Percentiles rank a stretch among this genome's conserved stretches.
Conservation (phyloP, 441 rosid genomes). For the Pelargonium citronellum region DNA sequence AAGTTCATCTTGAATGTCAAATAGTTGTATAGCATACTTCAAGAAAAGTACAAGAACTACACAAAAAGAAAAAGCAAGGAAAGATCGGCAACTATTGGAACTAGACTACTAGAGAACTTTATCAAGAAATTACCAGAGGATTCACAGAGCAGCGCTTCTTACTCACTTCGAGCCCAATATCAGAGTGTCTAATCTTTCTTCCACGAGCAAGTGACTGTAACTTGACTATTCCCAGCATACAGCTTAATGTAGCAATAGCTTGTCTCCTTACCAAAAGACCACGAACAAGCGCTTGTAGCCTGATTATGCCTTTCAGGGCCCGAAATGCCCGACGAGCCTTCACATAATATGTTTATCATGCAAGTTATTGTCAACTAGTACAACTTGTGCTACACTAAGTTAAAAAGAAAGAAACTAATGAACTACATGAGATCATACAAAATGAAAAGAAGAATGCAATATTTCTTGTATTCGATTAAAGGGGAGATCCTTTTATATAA, state of each 20-base stretch:
- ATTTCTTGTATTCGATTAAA: no score
- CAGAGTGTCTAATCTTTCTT: constrained; percentile 43
- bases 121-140: constrained; percentile 37
- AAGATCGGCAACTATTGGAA: background rate
- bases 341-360: constrained; percentile 16
- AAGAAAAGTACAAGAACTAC: background rate
- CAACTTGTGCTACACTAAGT: background rate
- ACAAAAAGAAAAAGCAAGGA: background rate
- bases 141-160: constrained; percentile 28
- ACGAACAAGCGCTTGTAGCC: constrained; percentile 58
- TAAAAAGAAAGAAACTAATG: background rate
- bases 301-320: constrained; percentile 47
- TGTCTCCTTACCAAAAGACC: constrained; percentile 66
- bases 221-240: constrained; percentile 50
- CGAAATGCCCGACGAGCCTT: constrained; percentile 58
- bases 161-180: constrained; percentile 32
- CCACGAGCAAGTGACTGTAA: constrained; percentile 55
- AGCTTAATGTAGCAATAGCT: constrained; percentile 57
- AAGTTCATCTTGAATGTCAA: constrained; percentile 11
- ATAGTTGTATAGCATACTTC: constrained; percentile 8
- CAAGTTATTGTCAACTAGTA: background rate
- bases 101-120: background rate
- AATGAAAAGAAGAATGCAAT: no score
- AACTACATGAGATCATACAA: background rate
- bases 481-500: no score